These are phyloP conservation scores for Sugiyamaella grinbergsii DNA, from an alignment of 1,139 yeast species.

Conservation along the genomic window DNA sequence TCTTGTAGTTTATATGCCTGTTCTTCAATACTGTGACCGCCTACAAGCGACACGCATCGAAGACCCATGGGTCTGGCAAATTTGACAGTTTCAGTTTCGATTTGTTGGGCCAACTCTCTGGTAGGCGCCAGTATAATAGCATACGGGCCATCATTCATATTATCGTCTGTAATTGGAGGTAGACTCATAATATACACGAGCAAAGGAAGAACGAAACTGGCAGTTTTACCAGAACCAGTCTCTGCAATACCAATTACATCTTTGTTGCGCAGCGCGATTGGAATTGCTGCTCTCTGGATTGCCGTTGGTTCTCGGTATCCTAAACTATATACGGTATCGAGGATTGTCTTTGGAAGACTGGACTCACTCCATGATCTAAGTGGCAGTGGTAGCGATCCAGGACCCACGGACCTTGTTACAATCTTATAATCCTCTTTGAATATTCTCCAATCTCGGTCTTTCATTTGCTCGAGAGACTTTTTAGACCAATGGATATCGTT, in stretches of 20 bases:
- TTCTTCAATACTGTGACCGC: slow-evolving; percentile 85
- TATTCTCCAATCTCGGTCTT: slow-evolving; percentile 85
- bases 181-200: slow-evolving; percentile 56
- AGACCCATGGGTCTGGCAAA: slow-evolving; percentile 51
- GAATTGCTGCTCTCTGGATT: slow-evolving; percentile 85
- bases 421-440: slow-evolving; percentile 78
- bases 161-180: slow-evolving; percentile 46
- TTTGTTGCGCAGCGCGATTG: slow-evolving; percentile 58
- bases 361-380: slow-evolving; percentile 74
- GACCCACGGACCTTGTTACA: slow-evolving; percentile 47
- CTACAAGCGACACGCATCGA: slow-evolving; percentile 70
- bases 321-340: slow-evolving; percentile 46
- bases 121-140: slow-evolving; percentile 84
- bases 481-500: slow-evolving; percentile 66
- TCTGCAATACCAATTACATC: slow-evolving; percentile 93
- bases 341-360: slow-evolving; percentile 49
- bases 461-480: slow-evolving; percentile 67
- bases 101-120: slow-evolving; percentile 89
- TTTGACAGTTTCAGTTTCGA: slow-evolving; percentile 63
- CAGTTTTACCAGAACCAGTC: slow-evolving; percentile 95
- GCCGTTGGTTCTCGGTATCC: slow-evolving; percentile 75
- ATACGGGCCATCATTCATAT: slow-evolving; percentile 60
- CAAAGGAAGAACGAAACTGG: slow-evolving; percentile 78
- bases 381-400: slow-evolving; percentile 53
- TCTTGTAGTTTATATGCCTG: slow-evolving; percentile 60